These are phyloP conservation scores for Neurospora discreta DNA, from an alignment of 495 filamentous ascomycete genomes.

Conservation along the genomic window DNA sequence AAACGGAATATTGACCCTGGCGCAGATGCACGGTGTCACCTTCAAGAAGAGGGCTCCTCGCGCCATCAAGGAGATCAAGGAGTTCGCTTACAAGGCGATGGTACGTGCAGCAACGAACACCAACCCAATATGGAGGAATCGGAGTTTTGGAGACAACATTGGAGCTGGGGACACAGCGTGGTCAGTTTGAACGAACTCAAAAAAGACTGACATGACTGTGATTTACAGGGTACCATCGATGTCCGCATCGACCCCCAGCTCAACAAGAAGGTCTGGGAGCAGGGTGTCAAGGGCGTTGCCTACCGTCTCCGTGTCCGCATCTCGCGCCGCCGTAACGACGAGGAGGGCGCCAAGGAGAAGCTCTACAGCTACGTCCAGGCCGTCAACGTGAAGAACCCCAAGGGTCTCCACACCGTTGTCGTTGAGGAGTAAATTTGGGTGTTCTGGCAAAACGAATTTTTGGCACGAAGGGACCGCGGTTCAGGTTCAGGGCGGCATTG, in stretches of 20 bases:
- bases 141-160: not conserved
- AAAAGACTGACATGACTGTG: slow-evolving; percentile 13
- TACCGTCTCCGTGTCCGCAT: slow-evolving; percentile 95
- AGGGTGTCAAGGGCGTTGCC: slow-evolving; percentile 94
- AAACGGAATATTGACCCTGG: not conserved
- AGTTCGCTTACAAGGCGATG: slow-evolving; percentile 87
- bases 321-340: slow-evolving; percentile 98
- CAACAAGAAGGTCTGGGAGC: slow-evolving; percentile 99
- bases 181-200: not conserved
- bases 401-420: slow-evolving; percentile 84
- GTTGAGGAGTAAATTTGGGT: slow-evolving; percentile 42
- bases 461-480: slow-evolving; percentile 19
- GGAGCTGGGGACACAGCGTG: not conserved
- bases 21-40: slow-evolving; percentile 81
- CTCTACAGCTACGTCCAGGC: slow-evolving; percentile 99
- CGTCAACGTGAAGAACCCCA: slow-evolving; percentile 97
- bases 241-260: slow-evolving; percentile 95
- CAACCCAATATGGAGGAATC: slow-evolving; percentile 1
- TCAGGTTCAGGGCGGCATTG: slow-evolving; percentile 36
- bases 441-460: slow-evolving; percentile 15
- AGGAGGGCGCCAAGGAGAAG: slow-evolving; percentile 97
- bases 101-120: slow-evolving; percentile 44
- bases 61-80: slow-evolving; percentile 98
- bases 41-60: slow-evolving; percentile 99
- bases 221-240: slow-evolving; percentile 77